phyloP scores from a whole-genome alignment of 129 eudicot genomes.

The Gnaphalium uliginosum region DNA sequence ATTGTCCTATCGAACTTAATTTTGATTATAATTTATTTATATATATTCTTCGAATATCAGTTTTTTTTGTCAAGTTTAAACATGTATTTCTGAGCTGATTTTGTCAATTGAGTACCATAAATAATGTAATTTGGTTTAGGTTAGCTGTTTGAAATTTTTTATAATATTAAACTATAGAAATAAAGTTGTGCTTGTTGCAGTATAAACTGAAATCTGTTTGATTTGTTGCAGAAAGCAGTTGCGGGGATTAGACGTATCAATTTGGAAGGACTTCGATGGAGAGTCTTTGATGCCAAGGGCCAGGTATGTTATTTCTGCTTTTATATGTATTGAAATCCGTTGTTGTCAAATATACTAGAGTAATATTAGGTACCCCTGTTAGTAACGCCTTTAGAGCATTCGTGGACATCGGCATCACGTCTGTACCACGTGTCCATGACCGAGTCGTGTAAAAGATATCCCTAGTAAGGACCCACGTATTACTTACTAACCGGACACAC shows the following conservation, averaged over 20 bases:
- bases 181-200: no score
- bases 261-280: slow-evolving; percentile 93
- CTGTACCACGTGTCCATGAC: no score
- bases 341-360: no score
- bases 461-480: no score
- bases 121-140: neutral
- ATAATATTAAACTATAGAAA: no score
- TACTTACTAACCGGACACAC: no score
- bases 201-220: neutral
- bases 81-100: neutral
- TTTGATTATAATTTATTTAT: neutral
- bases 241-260: slow-evolving; percentile 84
- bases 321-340: neutral
- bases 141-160: slow-evolving; percentile 13
- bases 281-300: slow-evolving; percentile 96
- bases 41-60: neutral
- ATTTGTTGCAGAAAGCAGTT: slow-evolving; percentile 76
- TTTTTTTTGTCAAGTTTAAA: neutral
- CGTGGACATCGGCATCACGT: no score
- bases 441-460: no score
- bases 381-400: neutral
- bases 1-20: no score
- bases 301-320: slow-evolving; percentile 43
- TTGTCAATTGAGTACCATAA: neutral
- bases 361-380: no score